Conservation (phyloP, 106 monocot genomes). For the Hemerocallis citrina region DNA sequence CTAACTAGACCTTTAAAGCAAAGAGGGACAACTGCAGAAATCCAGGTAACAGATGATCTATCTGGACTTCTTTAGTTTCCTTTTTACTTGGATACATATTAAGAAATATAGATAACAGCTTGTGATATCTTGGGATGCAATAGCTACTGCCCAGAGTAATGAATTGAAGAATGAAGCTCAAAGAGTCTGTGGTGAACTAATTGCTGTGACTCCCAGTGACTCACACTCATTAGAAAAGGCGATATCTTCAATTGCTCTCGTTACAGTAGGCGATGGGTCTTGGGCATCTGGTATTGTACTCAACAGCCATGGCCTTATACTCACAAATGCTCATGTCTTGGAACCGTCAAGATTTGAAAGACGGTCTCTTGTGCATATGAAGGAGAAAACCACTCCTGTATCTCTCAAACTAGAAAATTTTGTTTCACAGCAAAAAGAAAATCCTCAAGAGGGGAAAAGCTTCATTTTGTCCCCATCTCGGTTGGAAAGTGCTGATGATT, state of each 20-base stretch:
- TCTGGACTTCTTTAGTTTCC: background rate
- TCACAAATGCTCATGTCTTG: conserved; percentile 91
- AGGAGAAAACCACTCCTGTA: conserved; percentile 13
- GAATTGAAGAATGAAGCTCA: conserved; percentile 17
- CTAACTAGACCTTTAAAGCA: conserved; percentile 58
- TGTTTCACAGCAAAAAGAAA: conserved; percentile 12
- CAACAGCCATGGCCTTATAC: conserved; percentile 63
- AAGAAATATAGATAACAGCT: conserved; percentile 33
- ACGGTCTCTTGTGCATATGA: conserved; percentile 26
- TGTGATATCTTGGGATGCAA: conserved; percentile 79
- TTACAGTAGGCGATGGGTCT: conserved; percentile 62
- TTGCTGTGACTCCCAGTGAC: conserved; percentile 5
- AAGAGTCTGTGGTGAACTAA: background rate
- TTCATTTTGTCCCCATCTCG: conserved; percentile 4
- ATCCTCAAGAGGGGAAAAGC: background rate
- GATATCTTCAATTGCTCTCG: conserved; percentile 58
- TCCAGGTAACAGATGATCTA: conserved; percentile 46
- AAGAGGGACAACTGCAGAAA: conserved; percentile 55
- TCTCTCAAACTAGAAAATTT: background rate
- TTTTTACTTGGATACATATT: background rate
- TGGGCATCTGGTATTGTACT: conserved; percentile 95
- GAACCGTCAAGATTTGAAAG: conserved; percentile 90
- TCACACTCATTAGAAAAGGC: conserved; percentile 36
- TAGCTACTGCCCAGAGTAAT: conserved; percentile 26
- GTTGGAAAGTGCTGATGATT: conserved; percentile 9